Percentiles rank a stretch among this genome's conserved stretches.
phyloP scores from a whole-genome alignment of 1,284 basidiomycete species.

The Ceratobasidium sp. region DNA sequence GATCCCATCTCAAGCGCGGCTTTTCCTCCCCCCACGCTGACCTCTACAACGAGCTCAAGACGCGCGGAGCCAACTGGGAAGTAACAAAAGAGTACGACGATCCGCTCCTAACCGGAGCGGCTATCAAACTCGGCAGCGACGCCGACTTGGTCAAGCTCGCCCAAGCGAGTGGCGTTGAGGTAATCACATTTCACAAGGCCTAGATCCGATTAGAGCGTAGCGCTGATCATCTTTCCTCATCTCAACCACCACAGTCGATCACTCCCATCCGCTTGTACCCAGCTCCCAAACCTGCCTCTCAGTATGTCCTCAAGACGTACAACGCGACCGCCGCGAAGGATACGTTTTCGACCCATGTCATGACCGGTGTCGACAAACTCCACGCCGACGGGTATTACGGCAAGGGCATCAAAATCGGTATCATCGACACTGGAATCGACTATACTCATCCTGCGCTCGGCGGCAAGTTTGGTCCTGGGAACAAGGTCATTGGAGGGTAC shows the following conservation, averaged over 20 bases:
- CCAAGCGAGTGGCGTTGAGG: constrained; percentile 29
- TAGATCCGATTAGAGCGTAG: neutral
- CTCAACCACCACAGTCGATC: constrained; percentile 17
- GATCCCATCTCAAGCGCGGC: constrained; percentile 19
- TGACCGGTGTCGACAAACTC: constrained; percentile 54
- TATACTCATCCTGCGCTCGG: constrained; percentile 59
- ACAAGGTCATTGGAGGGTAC: constrained; percentile 53
- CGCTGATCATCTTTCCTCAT: constrained; percentile 5
- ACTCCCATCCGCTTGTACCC: neutral
- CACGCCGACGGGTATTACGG: constrained; percentile 58
- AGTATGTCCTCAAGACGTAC: neutral
- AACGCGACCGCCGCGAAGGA: constrained; percentile 30
- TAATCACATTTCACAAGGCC: neutral
- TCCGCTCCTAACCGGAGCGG: constrained; percentile 24
- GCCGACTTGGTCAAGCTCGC: constrained; percentile 33
- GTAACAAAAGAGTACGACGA: constrained; percentile 26
- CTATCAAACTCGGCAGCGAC: constrained; percentile 31
- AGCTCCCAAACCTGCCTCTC: constrained; percentile 5
- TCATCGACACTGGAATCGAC: constrained; percentile 59
- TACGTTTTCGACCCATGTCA: constrained; percentile 44
- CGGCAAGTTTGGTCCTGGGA: constrained; percentile 57
- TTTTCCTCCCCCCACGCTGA: constrained; percentile 18
- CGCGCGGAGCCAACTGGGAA: constrained; percentile 10
- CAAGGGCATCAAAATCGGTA: constrained; percentile 59
- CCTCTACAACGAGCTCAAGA: constrained; percentile 13